These are phyloP conservation scores for Rhizopogon vesiculosus DNA, from an alignment of 768 basidiomycete genomes.

Conservation along the genomic window DNA sequence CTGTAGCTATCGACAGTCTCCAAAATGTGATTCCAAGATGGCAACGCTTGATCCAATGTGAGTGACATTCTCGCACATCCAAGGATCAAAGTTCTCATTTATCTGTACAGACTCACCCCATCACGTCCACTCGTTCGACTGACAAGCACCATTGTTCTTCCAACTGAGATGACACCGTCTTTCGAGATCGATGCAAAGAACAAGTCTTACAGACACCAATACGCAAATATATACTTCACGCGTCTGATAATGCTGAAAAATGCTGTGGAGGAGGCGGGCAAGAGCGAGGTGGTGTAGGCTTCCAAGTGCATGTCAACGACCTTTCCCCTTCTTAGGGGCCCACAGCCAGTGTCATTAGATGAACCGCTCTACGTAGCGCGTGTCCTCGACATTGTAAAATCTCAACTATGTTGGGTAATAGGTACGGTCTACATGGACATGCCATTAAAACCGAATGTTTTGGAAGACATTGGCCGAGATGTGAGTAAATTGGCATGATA, in stretches of 20 bases:
- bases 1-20: no score
- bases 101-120: slow-evolving; percentile 16
- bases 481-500: slow-evolving; percentile 43
- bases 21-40: neutral
- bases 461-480: slow-evolving; percentile 91
- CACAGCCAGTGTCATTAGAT: slow-evolving; percentile 33
- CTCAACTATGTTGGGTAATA: slow-evolving; percentile 82
- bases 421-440: slow-evolving; percentile 99
- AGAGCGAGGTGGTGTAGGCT: slow-evolving; percentile 44
- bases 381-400: slow-evolving; percentile 84
- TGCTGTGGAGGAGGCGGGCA: slow-evolving; percentile 46
- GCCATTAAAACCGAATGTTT: slow-evolving; percentile 97
- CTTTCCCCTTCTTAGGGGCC: neutral
- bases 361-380: slow-evolving; percentile 68
- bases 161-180: slow-evolving; percentile 26
- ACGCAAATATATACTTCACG: slow-evolving; percentile 69
- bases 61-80: neutral
- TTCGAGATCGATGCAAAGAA: slow-evolving; percentile 40
- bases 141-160: slow-evolving; percentile 24
- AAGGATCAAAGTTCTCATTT: neutral
- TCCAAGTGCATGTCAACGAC: slow-evolving; percentile 25
- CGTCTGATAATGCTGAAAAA: slow-evolving; percentile 46
- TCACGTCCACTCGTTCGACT: slow-evolving; percentile 19
- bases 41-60: slow-evolving; percentile 2
- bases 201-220: slow-evolving; percentile 61